Evolutionary conservation across 345 rosid genomes (phyloP), one percentile per base, ranked within the genome.

Genomic region (Nephelium lappaceum): DNA sequence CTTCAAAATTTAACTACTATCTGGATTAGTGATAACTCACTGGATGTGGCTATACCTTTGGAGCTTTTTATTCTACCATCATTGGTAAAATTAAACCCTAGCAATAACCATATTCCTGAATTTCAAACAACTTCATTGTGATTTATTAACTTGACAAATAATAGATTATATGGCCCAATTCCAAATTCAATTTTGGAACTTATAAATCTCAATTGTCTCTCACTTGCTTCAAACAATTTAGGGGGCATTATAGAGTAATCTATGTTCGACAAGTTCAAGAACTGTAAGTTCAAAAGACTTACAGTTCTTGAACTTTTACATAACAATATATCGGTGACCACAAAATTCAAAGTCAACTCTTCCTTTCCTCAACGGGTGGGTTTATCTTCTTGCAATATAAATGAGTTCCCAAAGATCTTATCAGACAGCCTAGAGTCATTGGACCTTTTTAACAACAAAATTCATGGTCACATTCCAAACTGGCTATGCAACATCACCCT

Each of bases 401-500:
- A 42, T 16, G 60, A 58, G 39, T 74, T 74, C 41, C 69, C 77
- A 23, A 8, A 15, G 5, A 9, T 74, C 55, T 61, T 74, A 74
- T 61, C 42, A 42, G 31, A 62, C 36, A 1, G 12, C 18, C 6
- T 2, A 43, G 5, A 19, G 3, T 14, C 9, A 5, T 21, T 74
- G 4, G 69, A 62, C 10, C 39, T 74, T 41, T 62, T 69, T 8
- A 15, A 25, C 12, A 74, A 62, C 24, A 16, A 43, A 42, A 60
- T 74, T 51, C n/a, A 9, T 15, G 81, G 81, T 5, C 24, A 27
- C 2, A 69, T 80, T 8, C 75, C 75, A 0, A 68, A 65, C 9
- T 36, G 67, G 66, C 4, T 80, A 19, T 47, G 69, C 24, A 31
- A 51, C 25, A 1, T 36, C 51, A 51, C 63, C 27, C 31, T 75